These are phyloP conservation scores for Alternaria sp. DNA, from an alignment of 2,329 filamentous ascomycete species.

Conservation along the genomic window DNA sequence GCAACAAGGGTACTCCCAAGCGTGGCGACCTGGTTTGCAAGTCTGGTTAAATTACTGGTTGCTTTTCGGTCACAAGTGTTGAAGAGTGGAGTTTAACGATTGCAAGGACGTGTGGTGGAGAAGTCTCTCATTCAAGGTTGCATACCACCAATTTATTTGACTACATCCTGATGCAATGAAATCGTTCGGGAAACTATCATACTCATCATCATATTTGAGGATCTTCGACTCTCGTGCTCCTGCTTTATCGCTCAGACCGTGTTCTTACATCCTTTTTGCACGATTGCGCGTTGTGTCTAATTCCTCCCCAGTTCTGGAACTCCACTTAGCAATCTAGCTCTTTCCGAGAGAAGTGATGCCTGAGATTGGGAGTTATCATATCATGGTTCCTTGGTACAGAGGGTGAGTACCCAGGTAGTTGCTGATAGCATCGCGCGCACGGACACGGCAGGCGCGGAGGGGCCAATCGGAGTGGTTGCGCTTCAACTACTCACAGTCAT, in stretches of 20 bases:
- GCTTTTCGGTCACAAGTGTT: background rate
- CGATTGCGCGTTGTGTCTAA: background rate
- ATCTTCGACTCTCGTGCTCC: background rate
- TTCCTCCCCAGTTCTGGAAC: background rate
- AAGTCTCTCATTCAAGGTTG: background rate
- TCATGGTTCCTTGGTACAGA: background rate
- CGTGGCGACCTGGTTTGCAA: background rate
- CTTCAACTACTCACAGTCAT: background rate
- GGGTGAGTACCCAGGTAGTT: background rate
- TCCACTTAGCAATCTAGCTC: background rate
- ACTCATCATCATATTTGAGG: background rate
- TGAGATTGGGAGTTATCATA: background rate
- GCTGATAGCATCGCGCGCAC: background rate
- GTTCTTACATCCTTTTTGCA: background rate
- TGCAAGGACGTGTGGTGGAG: background rate
- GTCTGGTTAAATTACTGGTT: background rate
- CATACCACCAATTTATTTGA: background rate
- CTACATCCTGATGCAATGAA: background rate
- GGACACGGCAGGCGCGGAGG: background rate
- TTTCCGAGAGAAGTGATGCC: background rate
- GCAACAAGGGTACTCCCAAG: background rate
- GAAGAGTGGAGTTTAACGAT: background rate
- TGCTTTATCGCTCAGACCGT: background rate
- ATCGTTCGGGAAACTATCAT: background rate
- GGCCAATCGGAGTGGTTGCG: conserved; percentile 12